Base-by-base conservation (phyloP, 176 grass and related monocot genomes). In the Secale cereale region DNA sequence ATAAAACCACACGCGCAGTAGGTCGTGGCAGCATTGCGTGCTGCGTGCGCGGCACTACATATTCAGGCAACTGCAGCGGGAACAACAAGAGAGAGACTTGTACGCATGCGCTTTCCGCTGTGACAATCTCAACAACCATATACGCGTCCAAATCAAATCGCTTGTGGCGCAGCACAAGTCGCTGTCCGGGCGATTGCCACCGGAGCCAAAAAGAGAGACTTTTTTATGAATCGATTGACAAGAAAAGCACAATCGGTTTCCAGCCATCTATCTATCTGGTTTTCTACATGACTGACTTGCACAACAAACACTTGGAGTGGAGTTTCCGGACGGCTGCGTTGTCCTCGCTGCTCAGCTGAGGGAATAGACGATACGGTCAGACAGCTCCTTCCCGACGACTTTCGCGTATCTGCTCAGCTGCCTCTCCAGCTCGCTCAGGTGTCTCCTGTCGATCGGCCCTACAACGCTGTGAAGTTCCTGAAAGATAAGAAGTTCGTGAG, bases 371-470 rank as follows among this genome's bases (percentile, higher is more conserved):
- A 99, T 91, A 26, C 82, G 84, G 57, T 81, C 77, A 2, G 91
- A 88, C 50, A 99, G 91, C 81, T 96, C 90, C 78, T 89, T 94
- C 23, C 97, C 93, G 20, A 94, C 86, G 22, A 89, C 93, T 62
- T 91, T 84, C 10, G 50, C 77, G 37, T 91, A 99, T 77, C 70
- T 85, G 59, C 84, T 82, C 26, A 99, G 25, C 60, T 96, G 86
- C 35, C 78, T 89, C 79, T 92, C 93, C 56, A 99, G 73, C 16
- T 77, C 65, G 20, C 16, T 59, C 60, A 95, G 43, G 84, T 62
- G 70, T 31, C 60, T 71, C 75, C 85, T 92, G 39, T 87, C 68
- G 59, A 91, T 74, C 72, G 63, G 73, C 65, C 90, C 86, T 85
- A 91, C 76, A 26, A 78, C 68, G 64, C 81, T 78, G 63, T 94